These are phyloP conservation scores for Metarhizium humberi DNA, from an alignment of 2,329 filamentous ascomycete genomes.

Conservation along the genomic window DNA sequence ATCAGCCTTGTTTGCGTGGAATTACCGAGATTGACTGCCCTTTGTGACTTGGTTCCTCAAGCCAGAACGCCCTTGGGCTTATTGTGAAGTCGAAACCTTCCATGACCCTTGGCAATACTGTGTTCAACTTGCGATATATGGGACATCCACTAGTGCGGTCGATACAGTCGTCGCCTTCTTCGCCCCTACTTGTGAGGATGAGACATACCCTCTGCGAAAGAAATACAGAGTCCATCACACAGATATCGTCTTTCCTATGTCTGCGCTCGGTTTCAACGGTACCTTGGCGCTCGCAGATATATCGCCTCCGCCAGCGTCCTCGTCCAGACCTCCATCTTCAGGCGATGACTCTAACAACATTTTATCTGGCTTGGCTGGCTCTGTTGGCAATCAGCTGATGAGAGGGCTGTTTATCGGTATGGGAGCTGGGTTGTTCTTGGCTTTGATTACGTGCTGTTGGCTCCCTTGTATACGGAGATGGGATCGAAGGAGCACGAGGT, in stretches of 20 bases:
- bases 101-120: background rate
- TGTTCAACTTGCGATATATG: background rate
- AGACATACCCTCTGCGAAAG: background rate
- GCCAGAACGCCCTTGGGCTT: no score
- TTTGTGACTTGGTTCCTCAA: no score
- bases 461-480: background rate
- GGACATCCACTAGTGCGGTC: no score
- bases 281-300: background rate
- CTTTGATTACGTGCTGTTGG: conserved; percentile 1
- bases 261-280: background rate
- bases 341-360: background rate
- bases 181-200: background rate
- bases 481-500: background rate
- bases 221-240: background rate
- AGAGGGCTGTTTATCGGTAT: conserved; percentile 1
- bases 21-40: no score
- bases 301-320: background rate
- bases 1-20: background rate
- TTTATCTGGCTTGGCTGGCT: background rate
- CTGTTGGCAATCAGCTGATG: background rate
- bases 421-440: background rate
- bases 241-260: background rate
- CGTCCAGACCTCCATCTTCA: background rate
- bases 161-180: background rate
- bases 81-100: no score